Base-by-base conservation (phyloP, 495 filamentous ascomycete species). In the Hypomontagnella monticulosa region DNA sequence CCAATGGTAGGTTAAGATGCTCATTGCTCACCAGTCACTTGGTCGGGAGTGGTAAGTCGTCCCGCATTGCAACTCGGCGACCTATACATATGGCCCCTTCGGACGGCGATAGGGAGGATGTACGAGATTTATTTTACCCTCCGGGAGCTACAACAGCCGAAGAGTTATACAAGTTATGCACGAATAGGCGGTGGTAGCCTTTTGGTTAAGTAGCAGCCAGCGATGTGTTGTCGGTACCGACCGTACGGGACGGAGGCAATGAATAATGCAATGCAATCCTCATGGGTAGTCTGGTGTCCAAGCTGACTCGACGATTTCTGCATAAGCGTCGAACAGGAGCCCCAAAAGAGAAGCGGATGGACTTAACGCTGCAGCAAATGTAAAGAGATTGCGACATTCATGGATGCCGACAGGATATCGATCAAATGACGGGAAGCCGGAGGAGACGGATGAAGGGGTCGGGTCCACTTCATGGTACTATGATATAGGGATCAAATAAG, bases 371-470 rank as follows among this genome's bases (percentile, higher is more conserved):
- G 55, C 55, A 57, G 44, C 43, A n/a, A 37, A 41, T 52, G 61
- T 38, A 14, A 63, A 61, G 55, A 69, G 56, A 69, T 69, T 69
- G 56, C 61, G 56, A 69, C 66, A 64, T 27, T 27, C 23, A 27
- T 27, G 23, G 23, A 27, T 64, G 60, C 60, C 66, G 60, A 64
- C 66, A 56, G 66, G 44, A 46, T 40, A 52, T 63, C 32, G 55
- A 61, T 52, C 66, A 69, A 60, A 61, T 63, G 49, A 68, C 65
- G 65, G 65, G 34, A 68, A 62, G 65, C 58, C 66, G 66, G 66
- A 64, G 60, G 44, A 41, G 66, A 59, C 56, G 59, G 65, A 57
- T 61, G 51, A 55, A 36, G 27, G 46, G 18, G 32, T 32, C 14
- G 46, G 34, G 36, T 54, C 49, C 30, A 37, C 36, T 56, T 42